Evolutionary conservation across 202 grass and related monocot species (phyloP), one percentile per base, ranked within the genome.

Genomic region (Eragrostis tef): DNA sequence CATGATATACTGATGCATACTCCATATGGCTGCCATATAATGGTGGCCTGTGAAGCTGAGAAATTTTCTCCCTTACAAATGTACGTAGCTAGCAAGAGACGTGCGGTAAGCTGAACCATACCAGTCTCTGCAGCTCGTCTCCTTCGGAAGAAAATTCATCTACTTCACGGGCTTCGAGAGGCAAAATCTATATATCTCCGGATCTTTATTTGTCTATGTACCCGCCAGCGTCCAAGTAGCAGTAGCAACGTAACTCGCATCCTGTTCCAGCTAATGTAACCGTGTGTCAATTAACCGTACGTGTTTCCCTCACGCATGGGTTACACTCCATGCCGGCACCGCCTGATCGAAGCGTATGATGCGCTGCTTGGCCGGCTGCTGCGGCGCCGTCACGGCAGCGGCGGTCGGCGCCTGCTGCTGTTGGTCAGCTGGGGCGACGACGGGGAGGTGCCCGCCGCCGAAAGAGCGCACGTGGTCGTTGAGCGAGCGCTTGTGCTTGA

Each of bases 401-500:
- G 64, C 19, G 0, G 39, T 21, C 9, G 20, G 3, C 29, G 16
- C 16, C 45, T 73, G 70, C 3, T 77, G 31, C 8, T 57, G 54
- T 7, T 58, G 34, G 50, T 65, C 65, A 2, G 29, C 29, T 31
- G 31, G 36, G 44, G 74, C 26, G 21, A 14, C 34, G 25, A 89
- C 88, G 45, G 83, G 60, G 81, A 41, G 39, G 65, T 98, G 95
- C 0, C 86, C 87, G 5, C 74, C 86, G 21, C 95, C 95, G 61
- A 94, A 98, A 17, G 92, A 94, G 1, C 95, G 86, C 64, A 91
- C 84, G 75, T 98, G 95, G 69, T 98, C 95, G 64, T 94, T 98
- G 82, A 98, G 92, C 1, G 92, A 98, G 0, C 94, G 86, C 79
- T 98, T 98, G 89, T 98, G 94, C 82, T 92, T 94, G 86, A 98